phyloP scores from a whole-genome alignment of 2,329 filamentous ascomycete genomes.

The Gyromitra esculenta region DNA sequence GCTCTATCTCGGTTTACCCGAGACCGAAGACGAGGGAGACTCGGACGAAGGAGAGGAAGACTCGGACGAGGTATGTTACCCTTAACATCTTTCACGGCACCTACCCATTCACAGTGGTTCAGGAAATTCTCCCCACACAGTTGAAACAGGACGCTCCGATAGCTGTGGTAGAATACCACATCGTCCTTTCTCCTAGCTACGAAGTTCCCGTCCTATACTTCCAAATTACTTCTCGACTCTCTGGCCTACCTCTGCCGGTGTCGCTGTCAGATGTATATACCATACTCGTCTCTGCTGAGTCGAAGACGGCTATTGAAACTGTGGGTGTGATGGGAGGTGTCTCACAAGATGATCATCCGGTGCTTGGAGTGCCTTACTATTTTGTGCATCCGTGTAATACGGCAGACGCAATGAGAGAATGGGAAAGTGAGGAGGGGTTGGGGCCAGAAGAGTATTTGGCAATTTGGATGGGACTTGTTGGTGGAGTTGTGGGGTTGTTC shows the following conservation, averaged over 20 bases:
- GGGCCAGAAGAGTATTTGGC: slow-evolving; percentile 63
- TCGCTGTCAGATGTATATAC: slow-evolving; percentile 46
- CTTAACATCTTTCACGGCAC: background rate
- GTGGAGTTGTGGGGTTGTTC: slow-evolving; percentile 69
- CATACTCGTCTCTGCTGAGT: slow-evolving; percentile 43
- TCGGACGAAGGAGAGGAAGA: slow-evolving; percentile 10
- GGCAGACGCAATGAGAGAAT: slow-evolving; percentile 77
- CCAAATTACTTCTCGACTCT: slow-evolving; percentile 14
- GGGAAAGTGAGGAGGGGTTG: slow-evolving; percentile 54
- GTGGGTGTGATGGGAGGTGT: slow-evolving; percentile 35
- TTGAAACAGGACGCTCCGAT: background rate
- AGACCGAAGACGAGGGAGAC: background rate
- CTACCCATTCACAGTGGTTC: background rate
- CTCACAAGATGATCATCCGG: slow-evolving; percentile 74
- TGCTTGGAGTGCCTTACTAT: slow-evolving; percentile 79
- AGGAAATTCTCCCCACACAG: slow-evolving; percentile 10
- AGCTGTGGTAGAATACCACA: slow-evolving; percentile 48
- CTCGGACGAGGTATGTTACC: background rate
- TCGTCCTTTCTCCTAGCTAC: slow-evolving; percentile 55
- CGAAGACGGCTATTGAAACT: slow-evolving; percentile 7
- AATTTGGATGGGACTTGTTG: background rate
- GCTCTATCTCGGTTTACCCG: background rate
- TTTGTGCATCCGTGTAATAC: slow-evolving; percentile 95
- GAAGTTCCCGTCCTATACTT: slow-evolving; percentile 55
- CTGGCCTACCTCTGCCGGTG: slow-evolving; percentile 15